Conservation (phyloP, 2,329 filamentous ascomycete genomes). For the Apiospora koreana region DNA sequence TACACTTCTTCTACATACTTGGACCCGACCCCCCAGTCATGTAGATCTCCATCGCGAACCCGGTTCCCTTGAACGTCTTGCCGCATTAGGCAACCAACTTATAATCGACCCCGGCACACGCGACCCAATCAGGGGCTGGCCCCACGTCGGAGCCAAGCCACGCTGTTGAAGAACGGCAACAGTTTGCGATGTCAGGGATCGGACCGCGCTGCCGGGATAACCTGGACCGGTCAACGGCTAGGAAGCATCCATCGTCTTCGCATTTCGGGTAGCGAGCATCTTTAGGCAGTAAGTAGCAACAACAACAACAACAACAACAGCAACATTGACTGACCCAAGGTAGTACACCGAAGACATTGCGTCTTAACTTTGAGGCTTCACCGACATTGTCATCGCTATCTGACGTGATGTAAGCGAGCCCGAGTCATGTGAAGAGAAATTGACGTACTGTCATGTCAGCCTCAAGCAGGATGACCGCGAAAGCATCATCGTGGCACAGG, state of each 20-base stretch:
- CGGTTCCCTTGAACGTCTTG: background rate
- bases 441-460: background rate
- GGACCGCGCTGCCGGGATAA: background rate
- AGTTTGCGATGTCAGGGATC: background rate
- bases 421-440: background rate
- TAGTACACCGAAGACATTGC: background rate
- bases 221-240: background rate
- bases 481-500: background rate
- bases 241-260: background rate
- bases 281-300: background rate
- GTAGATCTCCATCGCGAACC: background rate
- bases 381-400: background rate
- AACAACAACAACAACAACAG: background rate
- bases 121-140: background rate
- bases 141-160: background rate
- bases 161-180: background rate
- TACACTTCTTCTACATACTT: background rate
- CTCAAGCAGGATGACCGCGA: background rate
- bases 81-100: background rate
- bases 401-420: slow-evolving; percentile 2
- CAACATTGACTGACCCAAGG: background rate
- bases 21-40: background rate
- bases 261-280: background rate
- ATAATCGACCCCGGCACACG: background rate
- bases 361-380: background rate